Conservation (phyloP, 257 asterid species). For the Lantana camara region DNA sequence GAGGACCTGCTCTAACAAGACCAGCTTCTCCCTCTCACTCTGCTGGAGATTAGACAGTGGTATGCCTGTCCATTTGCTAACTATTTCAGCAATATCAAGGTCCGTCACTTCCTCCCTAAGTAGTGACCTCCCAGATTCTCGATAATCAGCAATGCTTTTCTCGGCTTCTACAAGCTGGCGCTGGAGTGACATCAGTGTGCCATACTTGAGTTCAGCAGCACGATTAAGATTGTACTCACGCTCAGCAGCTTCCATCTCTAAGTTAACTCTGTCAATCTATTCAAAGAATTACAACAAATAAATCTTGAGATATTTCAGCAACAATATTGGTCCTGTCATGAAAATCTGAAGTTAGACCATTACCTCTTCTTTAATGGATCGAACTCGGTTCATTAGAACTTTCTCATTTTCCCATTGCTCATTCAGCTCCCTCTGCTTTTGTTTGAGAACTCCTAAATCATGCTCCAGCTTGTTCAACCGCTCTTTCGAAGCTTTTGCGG, state of each 20-base stretch:
- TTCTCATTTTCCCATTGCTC: slow-evolving; percentile 90
- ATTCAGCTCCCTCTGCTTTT: slow-evolving; percentile 64
- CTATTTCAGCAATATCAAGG: slow-evolving; percentile 83
- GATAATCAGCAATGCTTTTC: slow-evolving; percentile 66
- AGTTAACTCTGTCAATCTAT: slow-evolving; percentile 89
- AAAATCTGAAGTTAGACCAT: slow-evolving; percentile 20
- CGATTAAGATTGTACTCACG: slow-evolving; percentile 90
- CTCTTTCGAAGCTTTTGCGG: slow-evolving; percentile 84
- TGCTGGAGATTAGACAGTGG: slow-evolving; percentile 93
- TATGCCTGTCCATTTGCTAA: slow-evolving; percentile 95
- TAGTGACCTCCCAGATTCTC: slow-evolving; percentile 66
- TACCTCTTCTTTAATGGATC: slow-evolving; percentile 91
- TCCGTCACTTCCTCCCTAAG: slow-evolving; percentile 89
- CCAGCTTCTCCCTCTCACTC: slow-evolving; percentile 87
- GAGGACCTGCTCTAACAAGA: slow-evolving; percentile 72
- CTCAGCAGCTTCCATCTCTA: slow-evolving; percentile 97
- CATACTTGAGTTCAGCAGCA: slow-evolving; percentile 94
- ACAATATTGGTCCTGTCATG: too few species aligned
- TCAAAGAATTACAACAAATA: slow-evolving; percentile 14
- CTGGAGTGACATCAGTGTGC: slow-evolving; percentile 81
- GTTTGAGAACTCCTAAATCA: slow-evolving; percentile 69
- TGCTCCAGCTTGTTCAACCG: slow-evolving; percentile 72
- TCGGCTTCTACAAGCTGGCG: slow-evolving; percentile 87
- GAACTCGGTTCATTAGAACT: slow-evolving; percentile 69
- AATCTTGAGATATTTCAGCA: neutral